Evolutionary conservation across 2,329 filamentous ascomycete genomes (phyloP), one percentile per base, ranked within the genome.

Genomic region (Cordyceps cateniannulata): DNA sequence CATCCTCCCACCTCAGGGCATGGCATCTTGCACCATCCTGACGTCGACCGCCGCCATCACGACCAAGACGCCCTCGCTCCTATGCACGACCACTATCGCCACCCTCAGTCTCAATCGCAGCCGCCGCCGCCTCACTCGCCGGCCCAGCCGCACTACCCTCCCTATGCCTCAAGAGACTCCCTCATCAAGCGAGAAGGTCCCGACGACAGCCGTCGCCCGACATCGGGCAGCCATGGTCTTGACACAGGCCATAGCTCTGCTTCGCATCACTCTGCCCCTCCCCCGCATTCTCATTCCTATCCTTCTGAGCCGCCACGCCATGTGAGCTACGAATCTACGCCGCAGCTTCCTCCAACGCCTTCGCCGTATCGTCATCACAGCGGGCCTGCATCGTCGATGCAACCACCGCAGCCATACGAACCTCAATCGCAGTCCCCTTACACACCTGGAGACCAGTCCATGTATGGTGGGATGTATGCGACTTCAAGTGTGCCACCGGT

Each of bases 131-230:
- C 77, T 65, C 76, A 75, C 61, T 77, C 77, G 55, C 76, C 77
- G 64, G 76, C 76, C 63, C 78, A 79, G 66, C 71, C 73, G 53
- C 67, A 72, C 25, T 80, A 78, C 67, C 71, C 76, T 51, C 68
- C 75, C 14, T 83, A 80, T 67, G 68, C 75, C 62, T 70, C 75
- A 12, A 73, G 81, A 69, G 82, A 85, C 29, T 74, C 80, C 53
- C 72, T 78, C 66, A 78, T 85, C 71, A 86, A 86, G 73, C 76
- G 82, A 65, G 84, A 86, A 63, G 75, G 78, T 45, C 73, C 71
- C 62, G 81, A 83, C 62, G 79, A 83, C 62, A 70, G 78, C 64
- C 78, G 80, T 63, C 75, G 81, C 59, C 78, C 80, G n/a, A 81
- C 76, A 68, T 83, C 81, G 60, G 82, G 79, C 38, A 79, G 78